A percentile compares a stretch with the other conserved stretches of the same genome.
Evolutionary conservation across 805 yeast species (phyloP).

Genomic region (Isabelozyma rhagii): DNA sequence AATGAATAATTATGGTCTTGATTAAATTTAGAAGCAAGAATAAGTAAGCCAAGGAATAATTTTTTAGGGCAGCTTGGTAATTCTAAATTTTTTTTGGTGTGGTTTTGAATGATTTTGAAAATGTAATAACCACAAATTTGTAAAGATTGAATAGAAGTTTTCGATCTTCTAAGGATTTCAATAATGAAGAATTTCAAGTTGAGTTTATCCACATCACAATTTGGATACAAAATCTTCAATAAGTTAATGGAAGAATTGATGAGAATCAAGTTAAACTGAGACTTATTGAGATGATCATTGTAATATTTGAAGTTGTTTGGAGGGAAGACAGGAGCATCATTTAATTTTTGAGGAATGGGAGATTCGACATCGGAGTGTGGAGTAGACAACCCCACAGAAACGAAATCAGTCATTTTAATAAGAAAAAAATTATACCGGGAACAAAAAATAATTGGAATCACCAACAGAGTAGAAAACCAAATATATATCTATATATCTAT

Average conservation of each 20-base stretch:
- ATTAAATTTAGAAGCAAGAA: conserved; percentile 68
- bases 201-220: conserved; percentile 8
- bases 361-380: not conserved
- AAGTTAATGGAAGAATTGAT: conserved; percentile 34
- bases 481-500: not conserved
- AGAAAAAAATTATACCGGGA: not conserved
- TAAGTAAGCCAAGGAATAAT: conserved; percentile 63
- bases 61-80: conserved; percentile 55
- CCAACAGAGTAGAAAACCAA: too few relatives aligned
- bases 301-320: conserved; percentile 42
- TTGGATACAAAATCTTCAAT: conserved; percentile 28
- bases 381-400: not conserved
- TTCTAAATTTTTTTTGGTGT: conserved; percentile 5
- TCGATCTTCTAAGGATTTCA: conserved; percentile 29
- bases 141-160: conserved; percentile 56
- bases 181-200: conserved; percentile 44
- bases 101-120: conserved; percentile 37
- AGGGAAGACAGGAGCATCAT: conserved; percentile 1
- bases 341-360: not conserved
- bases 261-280: conserved; percentile 38
- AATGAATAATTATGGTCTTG: conserved; percentile 72
- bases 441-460: not conserved
- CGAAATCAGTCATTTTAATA: not conserved
- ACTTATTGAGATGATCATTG: conserved; percentile 35
- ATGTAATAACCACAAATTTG: conserved; percentile 68